Percentiles rank a stretch among this genome's conserved stretches.
These are phyloP conservation scores for Xylaria sp. DNA, from an alignment of 2,329 filamentous ascomycete species.

Conservation along the genomic window DNA sequence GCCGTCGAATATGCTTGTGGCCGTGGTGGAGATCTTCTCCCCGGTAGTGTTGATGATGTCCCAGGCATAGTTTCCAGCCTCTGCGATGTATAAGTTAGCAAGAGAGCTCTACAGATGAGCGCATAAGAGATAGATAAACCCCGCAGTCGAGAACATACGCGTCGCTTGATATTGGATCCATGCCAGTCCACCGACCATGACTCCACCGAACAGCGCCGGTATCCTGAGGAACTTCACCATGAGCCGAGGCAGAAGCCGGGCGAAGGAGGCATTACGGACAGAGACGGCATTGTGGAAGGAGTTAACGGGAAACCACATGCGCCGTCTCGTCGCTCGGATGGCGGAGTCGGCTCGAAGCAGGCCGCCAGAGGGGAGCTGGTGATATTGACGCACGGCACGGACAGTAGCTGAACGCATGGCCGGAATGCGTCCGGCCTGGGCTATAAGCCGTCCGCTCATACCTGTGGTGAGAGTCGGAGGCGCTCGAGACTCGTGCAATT, in stretches of 20 bases:
- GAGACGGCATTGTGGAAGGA: constrained; percentile 75
- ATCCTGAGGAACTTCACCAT: constrained; percentile 84
- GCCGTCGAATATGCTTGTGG: constrained; percentile 63
- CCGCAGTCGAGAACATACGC: constrained; percentile 50
- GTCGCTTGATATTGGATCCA: constrained; percentile 96
- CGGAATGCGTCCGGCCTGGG: constrained; percentile 32
- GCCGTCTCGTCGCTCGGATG: constrained; percentile 54
- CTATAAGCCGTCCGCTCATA: constrained; percentile 36
- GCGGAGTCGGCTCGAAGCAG: constrained; percentile 62
- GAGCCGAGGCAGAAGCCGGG: constrained; percentile 70
- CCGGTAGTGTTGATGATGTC: constrained; percentile 70
- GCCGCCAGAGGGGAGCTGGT: constrained; percentile 62
- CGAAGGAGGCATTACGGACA: constrained; percentile 60
- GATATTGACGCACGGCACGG: constrained; percentile 56
- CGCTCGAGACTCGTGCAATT: constrained; percentile 18
- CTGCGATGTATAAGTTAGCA: constrained; percentile 26
- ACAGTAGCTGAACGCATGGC: constrained; percentile 31
- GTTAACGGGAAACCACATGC: constrained; percentile 75
- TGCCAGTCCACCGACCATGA: constrained; percentile 78
- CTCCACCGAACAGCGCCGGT: constrained; percentile 85
- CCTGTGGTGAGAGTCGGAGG: constrained; percentile 31
- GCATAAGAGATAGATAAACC: not conserved
- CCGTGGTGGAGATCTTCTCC: constrained; percentile 64
- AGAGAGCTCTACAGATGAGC: not conserved
- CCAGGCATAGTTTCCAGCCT: constrained; percentile 48